phyloP scores from a whole-genome alignment of 23 red algal species.

The Gracilariopsis chorda region DNA sequence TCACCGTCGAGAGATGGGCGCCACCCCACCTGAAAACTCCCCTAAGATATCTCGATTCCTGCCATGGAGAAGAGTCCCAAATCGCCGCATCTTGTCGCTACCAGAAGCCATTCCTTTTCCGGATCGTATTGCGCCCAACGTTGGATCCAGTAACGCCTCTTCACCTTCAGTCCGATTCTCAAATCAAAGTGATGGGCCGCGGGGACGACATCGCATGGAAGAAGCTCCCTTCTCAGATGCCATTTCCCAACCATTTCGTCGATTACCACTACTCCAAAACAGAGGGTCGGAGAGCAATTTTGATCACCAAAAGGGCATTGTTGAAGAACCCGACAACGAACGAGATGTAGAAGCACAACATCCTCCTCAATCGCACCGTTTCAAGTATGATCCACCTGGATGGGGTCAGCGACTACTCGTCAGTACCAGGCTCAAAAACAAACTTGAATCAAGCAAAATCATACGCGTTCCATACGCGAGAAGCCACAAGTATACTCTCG shows the following conservation, averaged over 20 bases:
- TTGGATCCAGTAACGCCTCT: neutral
- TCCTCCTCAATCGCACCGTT: constrained; percentile 1
- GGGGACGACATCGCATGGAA: neutral
- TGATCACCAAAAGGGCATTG: neutral
- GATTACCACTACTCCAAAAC: neutral
- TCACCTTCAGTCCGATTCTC: too few species aligned
- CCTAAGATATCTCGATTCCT: too few species aligned
- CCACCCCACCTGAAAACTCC: too few species aligned
- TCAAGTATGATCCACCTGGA: neutral
- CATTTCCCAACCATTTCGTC: neutral
- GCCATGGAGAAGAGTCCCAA: too few species aligned
- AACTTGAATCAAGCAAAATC: constrained; percentile 51
- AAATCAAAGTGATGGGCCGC: neutral
- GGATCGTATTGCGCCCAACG: neutral
- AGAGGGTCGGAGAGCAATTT: neutral
- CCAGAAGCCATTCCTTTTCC: neutral
- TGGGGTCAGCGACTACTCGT: constrained; percentile 43
- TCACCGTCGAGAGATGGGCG: too few species aligned
- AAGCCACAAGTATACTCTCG: constrained; percentile 41
- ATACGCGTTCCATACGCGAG: constrained; percentile 33
- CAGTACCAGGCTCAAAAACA: constrained; percentile 35
- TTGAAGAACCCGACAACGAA: neutral
- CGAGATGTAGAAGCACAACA: neutral
- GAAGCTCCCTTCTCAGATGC: too few species aligned
- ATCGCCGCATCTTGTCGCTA: neutral